phyloP scores from a whole-genome alignment of 306 rosid species.

The Carpinus viminea region DNA sequence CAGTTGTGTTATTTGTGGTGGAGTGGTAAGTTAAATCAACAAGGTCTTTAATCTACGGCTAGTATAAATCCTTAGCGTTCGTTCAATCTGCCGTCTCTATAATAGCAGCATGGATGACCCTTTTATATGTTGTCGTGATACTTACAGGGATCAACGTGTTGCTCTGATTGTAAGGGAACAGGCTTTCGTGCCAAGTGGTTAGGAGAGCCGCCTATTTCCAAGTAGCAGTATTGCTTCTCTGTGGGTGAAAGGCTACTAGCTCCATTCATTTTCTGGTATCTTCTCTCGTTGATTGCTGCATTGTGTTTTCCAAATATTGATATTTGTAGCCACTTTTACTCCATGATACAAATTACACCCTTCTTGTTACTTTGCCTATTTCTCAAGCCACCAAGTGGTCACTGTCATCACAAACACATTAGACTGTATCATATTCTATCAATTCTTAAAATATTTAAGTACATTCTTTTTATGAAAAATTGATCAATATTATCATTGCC shows the following conservation, averaged over 20 bases:
- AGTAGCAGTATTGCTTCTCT: constrained; percentile 35
- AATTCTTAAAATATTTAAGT: constrained; percentile 16
- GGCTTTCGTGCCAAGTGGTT: constrained; percentile 79
- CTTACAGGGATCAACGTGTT: constrained; percentile 51
- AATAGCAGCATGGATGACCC: not conserved
- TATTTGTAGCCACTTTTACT: constrained; percentile 21
- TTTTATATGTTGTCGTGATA: not conserved
- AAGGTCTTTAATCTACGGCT: not conserved
- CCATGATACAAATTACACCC: constrained; percentile 19
- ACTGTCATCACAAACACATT: constrained; percentile 2
- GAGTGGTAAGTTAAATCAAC: constrained; percentile 54
- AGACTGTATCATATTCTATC: constrained; percentile 21
- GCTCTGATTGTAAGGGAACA: constrained; percentile 63
- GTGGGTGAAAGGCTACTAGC: constrained; percentile 14
- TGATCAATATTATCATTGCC: too few species aligned
- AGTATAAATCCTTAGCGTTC: not conserved
- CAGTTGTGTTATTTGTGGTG: constrained; percentile 73
- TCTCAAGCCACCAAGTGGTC: constrained; percentile 13
- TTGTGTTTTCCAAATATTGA: not conserved
- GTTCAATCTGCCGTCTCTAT: not conserved
- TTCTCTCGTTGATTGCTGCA: not conserved
- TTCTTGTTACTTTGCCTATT: constrained; percentile 15
- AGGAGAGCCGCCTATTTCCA: constrained; percentile 72
- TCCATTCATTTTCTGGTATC: constrained; percentile 4
- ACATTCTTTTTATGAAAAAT: not conserved